phyloP scores from a whole-genome alignment of 768 basidiomycete species.

The Zangia roseola region DNA sequence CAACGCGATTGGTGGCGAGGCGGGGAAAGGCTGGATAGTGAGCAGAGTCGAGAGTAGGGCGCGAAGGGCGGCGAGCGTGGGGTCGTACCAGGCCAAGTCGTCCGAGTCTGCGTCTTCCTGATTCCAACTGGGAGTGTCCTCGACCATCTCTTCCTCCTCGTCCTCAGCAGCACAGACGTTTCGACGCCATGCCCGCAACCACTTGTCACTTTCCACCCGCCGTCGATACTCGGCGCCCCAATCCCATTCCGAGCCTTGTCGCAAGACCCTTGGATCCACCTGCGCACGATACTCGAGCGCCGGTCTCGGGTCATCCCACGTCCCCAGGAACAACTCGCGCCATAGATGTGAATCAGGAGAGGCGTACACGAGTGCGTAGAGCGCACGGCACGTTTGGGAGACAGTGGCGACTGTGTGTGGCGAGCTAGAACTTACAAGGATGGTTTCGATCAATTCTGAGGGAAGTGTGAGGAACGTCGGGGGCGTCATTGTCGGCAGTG shows the following conservation, averaged over 20 bases:
- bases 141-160: neutral
- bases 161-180: slow-evolving; percentile 5
- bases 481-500: neutral
- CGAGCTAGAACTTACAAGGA: slow-evolving; percentile 28
- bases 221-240: slow-evolving; percentile 26
- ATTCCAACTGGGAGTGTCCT: no score
- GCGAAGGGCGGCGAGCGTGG: slow-evolving; percentile 21
- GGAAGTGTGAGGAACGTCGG: slow-evolving; percentile 29
- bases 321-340: slow-evolving; percentile 46
- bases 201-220: slow-evolving; percentile 21
- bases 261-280: slow-evolving; percentile 21
- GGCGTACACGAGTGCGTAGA: slow-evolving; percentile 37
- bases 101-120: neutral
- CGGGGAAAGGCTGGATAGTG: slow-evolving; percentile 33
- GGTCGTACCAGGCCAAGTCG: neutral
- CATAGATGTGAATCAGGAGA: slow-evolving; percentile 41
- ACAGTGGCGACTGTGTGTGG: slow-evolving; percentile 37
- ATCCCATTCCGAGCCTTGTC: slow-evolving; percentile 15
- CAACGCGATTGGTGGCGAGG: slow-evolving; percentile 21
- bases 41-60: slow-evolving; percentile 35
- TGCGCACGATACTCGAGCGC: slow-evolving; percentile 27
- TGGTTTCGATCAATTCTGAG: slow-evolving; percentile 40
- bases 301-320: slow-evolving; percentile 50
- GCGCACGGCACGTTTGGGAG: slow-evolving; percentile 35
- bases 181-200: slow-evolving; percentile 25